phyloP scores from a whole-genome alignment of 75 land plant genomes.

The Ceratopteris richardii region DNA sequence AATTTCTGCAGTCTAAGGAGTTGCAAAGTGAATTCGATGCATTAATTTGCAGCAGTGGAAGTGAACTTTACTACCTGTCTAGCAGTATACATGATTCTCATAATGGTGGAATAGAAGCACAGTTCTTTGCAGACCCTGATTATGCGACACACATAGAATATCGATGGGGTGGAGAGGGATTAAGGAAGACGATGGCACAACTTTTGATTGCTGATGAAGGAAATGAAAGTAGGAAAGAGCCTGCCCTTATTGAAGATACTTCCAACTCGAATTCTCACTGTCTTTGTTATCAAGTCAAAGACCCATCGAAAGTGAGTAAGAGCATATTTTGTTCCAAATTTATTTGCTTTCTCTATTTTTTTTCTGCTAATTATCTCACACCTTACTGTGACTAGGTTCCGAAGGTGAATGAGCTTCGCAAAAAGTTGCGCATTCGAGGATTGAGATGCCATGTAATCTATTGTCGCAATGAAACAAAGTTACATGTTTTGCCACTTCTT shows the following conservation, averaged over 20 bases:
- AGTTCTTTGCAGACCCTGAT: slow-evolving; percentile 47
- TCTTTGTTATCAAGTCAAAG: slow-evolving; percentile 50
- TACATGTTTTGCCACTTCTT: slow-evolving; percentile 68
- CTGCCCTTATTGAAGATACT: slow-evolving; percentile 48
- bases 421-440: slow-evolving; percentile 69
- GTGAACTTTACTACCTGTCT: slow-evolving; percentile 77
- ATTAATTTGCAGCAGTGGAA: slow-evolving; percentile 81
- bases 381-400: slow-evolving; percentile 35
- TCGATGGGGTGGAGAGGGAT: slow-evolving; percentile 82
- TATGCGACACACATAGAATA: slow-evolving; percentile 79
- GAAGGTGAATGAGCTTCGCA: slow-evolving; percentile 60
- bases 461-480: slow-evolving; percentile 49
- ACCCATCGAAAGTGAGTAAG: slow-evolving; percentile 28
- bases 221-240: slow-evolving; percentile 29
- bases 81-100: slow-evolving; percentile 24
- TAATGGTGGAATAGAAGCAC: slow-evolving; percentile 14
- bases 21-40: slow-evolving; percentile 67
- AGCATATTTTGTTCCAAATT: no score
- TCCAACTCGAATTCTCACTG: slow-evolving; percentile 45
- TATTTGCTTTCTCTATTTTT: no score
- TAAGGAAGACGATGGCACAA: slow-evolving; percentile 67
- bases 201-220: slow-evolving; percentile 36
- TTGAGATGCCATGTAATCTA: slow-evolving; percentile 69
- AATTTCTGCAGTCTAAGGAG: slow-evolving; percentile 11
- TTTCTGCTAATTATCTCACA: not conserved